Evolutionary conservation across 208 protist genomes (phyloP).

Genomic region (Acanthamoeba lugdunensis): DNA sequence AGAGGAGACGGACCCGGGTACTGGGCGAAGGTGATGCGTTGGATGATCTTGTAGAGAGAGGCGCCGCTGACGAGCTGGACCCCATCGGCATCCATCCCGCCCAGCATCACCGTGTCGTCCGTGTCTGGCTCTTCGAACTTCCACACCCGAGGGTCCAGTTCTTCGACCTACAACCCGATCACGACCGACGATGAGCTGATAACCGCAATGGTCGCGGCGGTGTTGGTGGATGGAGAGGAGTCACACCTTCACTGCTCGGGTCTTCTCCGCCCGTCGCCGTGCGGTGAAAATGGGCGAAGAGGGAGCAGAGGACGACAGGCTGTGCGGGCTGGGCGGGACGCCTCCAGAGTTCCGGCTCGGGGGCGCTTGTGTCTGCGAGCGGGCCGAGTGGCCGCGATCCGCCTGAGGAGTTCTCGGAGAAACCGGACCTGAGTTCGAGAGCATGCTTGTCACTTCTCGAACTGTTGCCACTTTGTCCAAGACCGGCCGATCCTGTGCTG

Average conservation of each 20-base stretch:
- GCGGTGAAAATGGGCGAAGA: not conserved
- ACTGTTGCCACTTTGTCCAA: too few relatives aligned
- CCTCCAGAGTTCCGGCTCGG: not conserved
- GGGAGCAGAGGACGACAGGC: not conserved
- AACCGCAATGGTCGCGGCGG: too few relatives aligned
- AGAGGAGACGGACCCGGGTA: not conserved
- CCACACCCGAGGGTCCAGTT: conserved; percentile 15
- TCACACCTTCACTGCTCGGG: not conserved
- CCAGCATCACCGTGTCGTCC: not conserved
- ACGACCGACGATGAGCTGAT: too few relatives aligned
- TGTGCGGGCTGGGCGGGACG: not conserved
- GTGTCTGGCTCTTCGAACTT: conserved; percentile 50
- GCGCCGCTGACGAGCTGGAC: not conserved
- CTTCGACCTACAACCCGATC: not conserved
- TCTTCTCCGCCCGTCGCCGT: not conserved
- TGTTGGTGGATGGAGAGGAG: not conserved
- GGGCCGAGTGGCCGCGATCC: too few relatives aligned
- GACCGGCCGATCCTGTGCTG: too few relatives aligned
- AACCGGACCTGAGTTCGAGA: too few relatives aligned
- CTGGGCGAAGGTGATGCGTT: conserved; percentile 1
- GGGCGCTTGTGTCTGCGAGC: not conserved
- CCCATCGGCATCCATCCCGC: not conserved
- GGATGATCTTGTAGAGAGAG: conserved; percentile 54
- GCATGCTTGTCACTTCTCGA: too few relatives aligned
- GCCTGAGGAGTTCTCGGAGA: too few relatives aligned